Base-by-base conservation (phyloP, 306 rosid genomes). In the Cucurbita moschata region DNA sequence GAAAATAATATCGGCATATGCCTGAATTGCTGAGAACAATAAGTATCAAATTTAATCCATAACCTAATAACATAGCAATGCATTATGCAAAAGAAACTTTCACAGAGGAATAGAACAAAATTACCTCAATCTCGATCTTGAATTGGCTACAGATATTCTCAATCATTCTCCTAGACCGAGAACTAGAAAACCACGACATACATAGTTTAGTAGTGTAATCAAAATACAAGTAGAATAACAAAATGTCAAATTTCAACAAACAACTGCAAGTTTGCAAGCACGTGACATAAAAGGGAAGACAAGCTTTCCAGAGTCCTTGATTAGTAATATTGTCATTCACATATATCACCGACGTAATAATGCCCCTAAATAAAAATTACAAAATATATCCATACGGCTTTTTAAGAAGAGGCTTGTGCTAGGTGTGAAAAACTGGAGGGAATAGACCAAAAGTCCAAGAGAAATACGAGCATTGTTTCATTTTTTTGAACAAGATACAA, bases 121-220 rank as follows among this genome's bases (percentile, higher is more conserved):
- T 83, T 77, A 89, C 98, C 87, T 88, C 88, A 60, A 94, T 80
- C 73, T 79, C 77, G 75, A 94, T 85, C 83, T 89, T 88, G 81
- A 84, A 90, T 79, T 89, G 85, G 79, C 78, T 79, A 64, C 87
- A 15, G 23, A 87, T 82, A 75, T 82, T 87, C 73, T 89, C 95
- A 63, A 94, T 81, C 78, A 94, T 81, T 82, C 88, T 87, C 80
- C 87, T 85, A 35, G 94, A 88, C 75, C 96, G 87, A 11, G 89
- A 94, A 56, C 98, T 94, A 23, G 73, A 79, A 83, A 80, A 72
- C 56, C 78, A 74, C 14, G 23, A 44, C 49, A 65, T 44, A 70
- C 35, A 47, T 2, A 42, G 43, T 60, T 43, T 11, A 84, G 68
- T 35, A 69, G 44, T 46, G 13, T 30, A 26, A 68, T 23, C 14